Evolutionary conservation across 2,329 filamentous ascomycete species (phyloP).

Genomic region (Talaromyces amestolkiae): DNA sequence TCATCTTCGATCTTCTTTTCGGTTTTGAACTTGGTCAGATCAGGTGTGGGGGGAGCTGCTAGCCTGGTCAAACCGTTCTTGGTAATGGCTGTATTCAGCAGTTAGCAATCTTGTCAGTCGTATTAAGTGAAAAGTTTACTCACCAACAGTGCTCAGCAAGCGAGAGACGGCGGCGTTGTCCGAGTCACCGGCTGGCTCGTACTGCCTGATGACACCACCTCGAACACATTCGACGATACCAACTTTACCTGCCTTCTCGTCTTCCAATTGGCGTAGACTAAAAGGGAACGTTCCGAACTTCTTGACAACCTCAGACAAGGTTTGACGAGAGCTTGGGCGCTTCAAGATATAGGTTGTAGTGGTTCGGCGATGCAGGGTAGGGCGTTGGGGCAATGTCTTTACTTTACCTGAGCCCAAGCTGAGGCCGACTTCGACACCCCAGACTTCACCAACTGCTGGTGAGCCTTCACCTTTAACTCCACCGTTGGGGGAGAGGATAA

Average conservation of each 20-base stretch:
- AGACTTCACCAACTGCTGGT: constrained; percentile 87
- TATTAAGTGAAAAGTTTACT: constrained; percentile 36
- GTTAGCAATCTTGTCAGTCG: constrained; percentile 26
- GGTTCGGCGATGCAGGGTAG: constrained; percentile 91
- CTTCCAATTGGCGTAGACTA: constrained; percentile 92
- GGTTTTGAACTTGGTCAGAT: constrained; percentile 79
- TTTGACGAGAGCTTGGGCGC: constrained; percentile 87
- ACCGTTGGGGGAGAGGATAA: constrained; percentile 78
- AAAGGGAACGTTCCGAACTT: constrained; percentile 98
- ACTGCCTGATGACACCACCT: constrained; percentile 86
- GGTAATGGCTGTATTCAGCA: constrained; percentile 69
- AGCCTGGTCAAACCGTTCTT: constrained; percentile 95
- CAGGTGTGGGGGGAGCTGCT: constrained; percentile 69
- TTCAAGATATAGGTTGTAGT: constrained; percentile 89
- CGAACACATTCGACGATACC: constrained; percentile 96
- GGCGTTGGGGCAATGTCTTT: constrained; percentile 81
- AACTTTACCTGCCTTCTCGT: constrained; percentile 92
- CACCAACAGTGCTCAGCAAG: constrained; percentile 88
- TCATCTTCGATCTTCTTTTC: constrained; percentile 97
- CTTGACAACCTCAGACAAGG: constrained; percentile 91
- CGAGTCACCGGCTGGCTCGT: constrained; percentile 93
- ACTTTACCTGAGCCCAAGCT: constrained; percentile 90
- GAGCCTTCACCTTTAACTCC: constrained; percentile 86
- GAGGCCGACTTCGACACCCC: constrained; percentile 95
- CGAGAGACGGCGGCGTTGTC: constrained; percentile 81